These are phyloP conservation scores for Neopestalotiopsis clavispora DNA, from an alignment of 2,329 filamentous ascomycete genomes.

Conservation along the genomic window DNA sequence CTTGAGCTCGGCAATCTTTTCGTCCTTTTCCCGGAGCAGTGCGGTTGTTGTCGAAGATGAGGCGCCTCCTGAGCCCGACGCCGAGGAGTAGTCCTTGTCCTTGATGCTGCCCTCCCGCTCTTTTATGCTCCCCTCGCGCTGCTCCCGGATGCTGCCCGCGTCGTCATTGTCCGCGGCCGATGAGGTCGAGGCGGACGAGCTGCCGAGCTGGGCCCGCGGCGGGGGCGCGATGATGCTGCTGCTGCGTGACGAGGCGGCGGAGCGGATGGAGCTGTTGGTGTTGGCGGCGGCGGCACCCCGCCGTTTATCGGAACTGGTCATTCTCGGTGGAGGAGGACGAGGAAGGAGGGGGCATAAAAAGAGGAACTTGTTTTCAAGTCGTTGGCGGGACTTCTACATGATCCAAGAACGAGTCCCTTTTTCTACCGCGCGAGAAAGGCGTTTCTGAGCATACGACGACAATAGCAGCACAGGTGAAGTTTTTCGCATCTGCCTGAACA, in stretches of 20 bases:
- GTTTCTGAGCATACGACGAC: background rate
- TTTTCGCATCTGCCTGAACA: conserved; percentile 9
- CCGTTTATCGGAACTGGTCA: conserved; percentile 51
- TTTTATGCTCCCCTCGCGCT: conserved; percentile 9
- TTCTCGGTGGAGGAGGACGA: conserved; percentile 29
- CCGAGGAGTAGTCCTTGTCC: conserved; percentile 19
- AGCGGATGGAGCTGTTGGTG: conserved; percentile 32
- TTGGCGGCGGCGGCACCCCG: conserved; percentile 35
- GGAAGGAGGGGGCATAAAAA: conserved; percentile 14
- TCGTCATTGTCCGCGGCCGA: conserved; percentile 34
- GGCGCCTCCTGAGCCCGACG: too few relatives aligned
- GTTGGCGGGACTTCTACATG: conserved; percentile 2
- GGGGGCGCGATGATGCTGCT: conserved; percentile 43
- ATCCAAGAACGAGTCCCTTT: background rate
- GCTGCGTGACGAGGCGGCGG: conserved; percentile 32
- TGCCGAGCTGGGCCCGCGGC: conserved; percentile 45
- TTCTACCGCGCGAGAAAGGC: background rate
- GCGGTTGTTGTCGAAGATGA: conserved; percentile 24
- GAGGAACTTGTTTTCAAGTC: background rate
- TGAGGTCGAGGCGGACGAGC: conserved; percentile 34
- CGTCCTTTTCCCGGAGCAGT: conserved; percentile 52
- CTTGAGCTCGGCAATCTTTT: conserved; percentile 57
- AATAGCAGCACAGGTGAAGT: background rate
- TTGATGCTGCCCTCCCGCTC: conserved; percentile 24
- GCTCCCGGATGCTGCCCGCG: conserved; percentile 27